Conservation (phyloP, 2,329 filamentous ascomycete species). For the Talaromyces sp. region DNA sequence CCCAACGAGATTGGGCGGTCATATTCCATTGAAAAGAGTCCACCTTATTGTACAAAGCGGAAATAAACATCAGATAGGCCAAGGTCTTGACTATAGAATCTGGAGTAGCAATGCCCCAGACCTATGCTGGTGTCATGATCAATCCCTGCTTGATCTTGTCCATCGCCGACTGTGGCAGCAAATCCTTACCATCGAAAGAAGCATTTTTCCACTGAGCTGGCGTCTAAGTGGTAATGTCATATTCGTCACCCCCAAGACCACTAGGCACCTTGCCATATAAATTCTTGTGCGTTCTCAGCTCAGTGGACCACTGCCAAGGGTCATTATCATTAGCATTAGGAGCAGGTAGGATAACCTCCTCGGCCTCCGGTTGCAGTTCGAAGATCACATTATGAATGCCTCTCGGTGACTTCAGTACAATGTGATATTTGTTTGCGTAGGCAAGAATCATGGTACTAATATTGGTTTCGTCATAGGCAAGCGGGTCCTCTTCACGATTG, state of each 20-base stretch:
- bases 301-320: conserved; percentile 9
- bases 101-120: not conserved
- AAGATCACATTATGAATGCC: conserved; percentile 29
- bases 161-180: conserved; percentile 35
- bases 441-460: conserved; percentile 4
- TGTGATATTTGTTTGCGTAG: conserved; percentile 23
- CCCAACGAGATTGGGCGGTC: not conserved
- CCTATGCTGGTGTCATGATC: conserved; percentile 23
- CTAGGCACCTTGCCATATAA: not conserved
- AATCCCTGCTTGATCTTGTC: conserved; percentile 43
- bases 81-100: not conserved
- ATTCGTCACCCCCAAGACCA: conserved; percentile 41
- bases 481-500: not conserved
- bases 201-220: conserved; percentile 35
- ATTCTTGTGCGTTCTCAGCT: not conserved
- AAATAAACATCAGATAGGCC: not conserved
- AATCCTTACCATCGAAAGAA: conserved; percentile 41
- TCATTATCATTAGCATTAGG: conserved; percentile 4
- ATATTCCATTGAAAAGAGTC: not conserved
- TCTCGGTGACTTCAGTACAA: conserved; percentile 10
- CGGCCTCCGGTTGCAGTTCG: conserved; percentile 14
- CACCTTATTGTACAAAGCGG: not conserved
- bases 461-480: not conserved
- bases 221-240: conserved; percentile 43
- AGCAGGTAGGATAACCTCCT: conserved; percentile 27